Conservation (phyloP, 2,329 filamentous ascomycete genomes). For the Fusarium xyrophilum region DNA sequence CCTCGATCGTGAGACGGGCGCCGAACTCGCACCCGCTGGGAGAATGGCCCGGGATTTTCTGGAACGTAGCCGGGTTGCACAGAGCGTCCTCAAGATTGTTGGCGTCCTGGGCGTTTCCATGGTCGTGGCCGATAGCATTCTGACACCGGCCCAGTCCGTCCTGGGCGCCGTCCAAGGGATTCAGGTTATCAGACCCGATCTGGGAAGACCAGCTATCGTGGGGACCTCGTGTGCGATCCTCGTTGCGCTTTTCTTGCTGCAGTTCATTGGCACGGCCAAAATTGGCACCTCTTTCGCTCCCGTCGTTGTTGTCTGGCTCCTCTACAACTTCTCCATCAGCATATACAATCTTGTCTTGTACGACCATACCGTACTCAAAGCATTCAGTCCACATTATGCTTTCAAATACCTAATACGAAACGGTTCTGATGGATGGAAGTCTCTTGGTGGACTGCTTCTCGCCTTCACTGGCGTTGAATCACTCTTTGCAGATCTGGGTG, state of each 20-base stretch:
- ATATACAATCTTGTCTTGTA: constrained; percentile 66
- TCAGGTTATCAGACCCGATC: constrained; percentile 62
- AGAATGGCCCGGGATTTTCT: constrained; percentile 62
- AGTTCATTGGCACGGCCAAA: constrained; percentile 69
- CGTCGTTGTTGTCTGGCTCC: constrained; percentile 71
- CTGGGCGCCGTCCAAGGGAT: constrained; percentile 72
- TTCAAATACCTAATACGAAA: constrained; percentile 67
- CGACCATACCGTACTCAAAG: constrained; percentile 62
- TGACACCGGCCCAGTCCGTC: constrained; percentile 74
- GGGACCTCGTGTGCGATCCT: constrained; percentile 71
- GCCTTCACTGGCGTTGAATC: constrained; percentile 82
- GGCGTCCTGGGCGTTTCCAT: constrained; percentile 72
- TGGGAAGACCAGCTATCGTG: constrained; percentile 64
- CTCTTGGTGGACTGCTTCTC: constrained; percentile 74
- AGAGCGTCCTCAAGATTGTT: constrained; percentile 63
- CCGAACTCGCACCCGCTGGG: constrained; percentile 61
- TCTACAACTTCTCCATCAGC: constrained; percentile 67
- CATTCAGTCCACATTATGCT: constrained; percentile 66
- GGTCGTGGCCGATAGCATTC: constrained; percentile 70
- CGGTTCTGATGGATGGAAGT: constrained; percentile 66
- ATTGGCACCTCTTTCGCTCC: constrained; percentile 69
- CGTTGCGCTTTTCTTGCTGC: constrained; percentile 67
- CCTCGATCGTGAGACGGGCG: constrained; percentile 64
- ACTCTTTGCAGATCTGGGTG: constrained; percentile 78
- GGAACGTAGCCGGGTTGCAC: constrained; percentile 61